These are phyloP conservation scores for Sphagnum fallax DNA, from an alignment of 228 moss, liverwort and hornwort genomes.

Conservation along the genomic window DNA sequence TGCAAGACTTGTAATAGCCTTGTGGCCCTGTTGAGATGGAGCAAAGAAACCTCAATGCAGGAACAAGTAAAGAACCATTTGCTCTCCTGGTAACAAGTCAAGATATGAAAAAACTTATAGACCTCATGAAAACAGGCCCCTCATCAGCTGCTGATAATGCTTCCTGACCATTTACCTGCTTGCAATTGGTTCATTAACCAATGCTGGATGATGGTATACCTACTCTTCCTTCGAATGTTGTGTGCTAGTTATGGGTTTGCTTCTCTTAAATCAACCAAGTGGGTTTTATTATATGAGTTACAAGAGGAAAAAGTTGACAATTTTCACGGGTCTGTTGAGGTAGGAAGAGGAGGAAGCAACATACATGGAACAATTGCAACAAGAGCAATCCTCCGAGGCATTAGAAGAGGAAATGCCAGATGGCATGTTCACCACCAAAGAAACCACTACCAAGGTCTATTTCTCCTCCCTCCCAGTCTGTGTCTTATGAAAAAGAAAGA, in stretches of 20 bases:
- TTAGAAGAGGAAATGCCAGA: slow-evolving; percentile 18
- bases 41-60: too few species aligned
- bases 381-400: slow-evolving; percentile 19
- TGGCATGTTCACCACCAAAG: slow-evolving; percentile 31
- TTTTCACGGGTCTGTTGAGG: not conserved
- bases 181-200: slow-evolving; percentile 83
- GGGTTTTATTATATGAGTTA: too few species aligned
- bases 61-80: too few species aligned
- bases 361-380: slow-evolving; percentile 43
- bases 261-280: too few species aligned
- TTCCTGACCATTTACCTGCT: slow-evolving; percentile 70
- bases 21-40: too few species aligned
- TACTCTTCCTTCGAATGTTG: not conserved
- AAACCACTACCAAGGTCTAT: slow-evolving; percentile 31
- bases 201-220: slow-evolving; percentile 83
- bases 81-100: too few species aligned
- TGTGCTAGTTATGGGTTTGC: too few species aligned
- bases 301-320: too few species aligned
- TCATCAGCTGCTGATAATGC: slow-evolving; percentile 60
- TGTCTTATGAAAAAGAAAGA: too few species aligned
- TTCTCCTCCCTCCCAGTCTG: not conserved
- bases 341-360: slow-evolving; percentile 86
- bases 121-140: slow-evolving; percentile 30
- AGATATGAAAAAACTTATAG: too few species aligned
- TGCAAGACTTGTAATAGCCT: not conserved